Percentiles rank a stretch among this genome's conserved stretches.
Evolutionary conservation across 495 filamentous ascomycete species (phyloP).

Genomic region (Penicillium lividum): DNA sequence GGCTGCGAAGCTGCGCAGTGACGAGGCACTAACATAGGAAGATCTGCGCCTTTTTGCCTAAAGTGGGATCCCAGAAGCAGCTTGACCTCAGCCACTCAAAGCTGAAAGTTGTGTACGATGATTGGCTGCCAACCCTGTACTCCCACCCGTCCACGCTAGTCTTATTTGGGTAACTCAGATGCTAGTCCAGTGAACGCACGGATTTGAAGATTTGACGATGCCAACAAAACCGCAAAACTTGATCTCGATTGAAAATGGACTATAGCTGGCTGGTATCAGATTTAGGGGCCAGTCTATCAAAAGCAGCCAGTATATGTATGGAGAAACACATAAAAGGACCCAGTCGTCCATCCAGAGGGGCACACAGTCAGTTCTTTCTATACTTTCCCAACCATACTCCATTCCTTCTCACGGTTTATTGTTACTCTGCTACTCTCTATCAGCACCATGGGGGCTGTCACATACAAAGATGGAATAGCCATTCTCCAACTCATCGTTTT

Average conservation of each 20-base stretch:
- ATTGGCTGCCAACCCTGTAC: constrained; percentile 1
- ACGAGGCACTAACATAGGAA: not conserved
- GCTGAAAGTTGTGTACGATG: not conserved
- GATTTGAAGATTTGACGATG: not conserved
- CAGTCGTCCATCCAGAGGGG: not conserved
- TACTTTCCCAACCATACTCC: too few relatives aligned
- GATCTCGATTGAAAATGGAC: not conserved
- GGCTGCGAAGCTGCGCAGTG: not conserved
- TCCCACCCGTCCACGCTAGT: not conserved
- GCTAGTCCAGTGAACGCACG: constrained; percentile 5
- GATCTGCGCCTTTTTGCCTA: constrained; percentile 2
- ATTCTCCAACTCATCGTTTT: constrained; percentile 35
- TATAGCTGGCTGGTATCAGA: not conserved
- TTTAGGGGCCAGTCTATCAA: not conserved
- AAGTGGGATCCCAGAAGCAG: not conserved
- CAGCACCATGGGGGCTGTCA: constrained; percentile 22
- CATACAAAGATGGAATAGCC: constrained; percentile 29
- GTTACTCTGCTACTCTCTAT: not conserved
- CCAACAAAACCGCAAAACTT: not conserved
- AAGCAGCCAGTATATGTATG: not conserved
- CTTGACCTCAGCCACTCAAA: not conserved
- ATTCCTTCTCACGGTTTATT: not conserved
- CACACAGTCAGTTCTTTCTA: too few relatives aligned
- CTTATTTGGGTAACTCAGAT: not conserved
- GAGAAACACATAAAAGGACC: not conserved